Base-by-base conservation (phyloP, 768 basidiomycete species). In the Lyophyllum decastes region DNA sequence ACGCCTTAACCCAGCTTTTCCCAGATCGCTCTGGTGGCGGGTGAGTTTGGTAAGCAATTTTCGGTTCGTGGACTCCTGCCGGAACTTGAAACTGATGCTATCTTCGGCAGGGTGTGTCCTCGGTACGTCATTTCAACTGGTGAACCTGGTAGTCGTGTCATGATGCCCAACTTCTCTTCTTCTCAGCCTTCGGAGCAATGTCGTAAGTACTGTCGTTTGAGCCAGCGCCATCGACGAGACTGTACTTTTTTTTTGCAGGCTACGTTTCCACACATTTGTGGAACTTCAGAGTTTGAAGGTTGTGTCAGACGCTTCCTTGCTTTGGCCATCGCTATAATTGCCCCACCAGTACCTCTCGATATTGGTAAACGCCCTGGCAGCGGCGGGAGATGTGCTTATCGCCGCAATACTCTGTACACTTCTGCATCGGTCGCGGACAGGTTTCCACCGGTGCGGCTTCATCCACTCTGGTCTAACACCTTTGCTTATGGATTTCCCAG, bases 331-430 rank as follows among this genome's bases (percentile, higher is more conserved):
- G 27, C 30, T 21, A 19, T n/a, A 41, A 17, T 54, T 12, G 10
- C 10, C 52, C 33, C 46, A 27, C 9, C 45, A 79, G 77, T 61
- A 50, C 14, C 68, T 82, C 11, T 78, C 80, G 1, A 74, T 77
- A 52, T 53, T 72, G 22, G 72, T 83, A 57, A 84, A 83, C 59
- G 75, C 71, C 1, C 64, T 77, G 2, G 73, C 80, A 8, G 78
- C 81, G 0, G 75, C 70, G 5, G 81, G 78, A 5, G 82, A 84
- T 47, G 60, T 80, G 24, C 58, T 82, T 34, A 82, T 83, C 44
- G 79, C 82, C 0, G 60, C 56, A n/a, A 62, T 72, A 21, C 72
- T 83, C 24, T 77, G 75, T 54, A 59, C 57, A 9, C 69, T 84
- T 49, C 72, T 83, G 44, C 74, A 76, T 26, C 65, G 62, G 8